These are phyloP conservation scores for Tricholoma saponaceum DNA, from an alignment of 768 basidiomycete species.

Conservation along the genomic window DNA sequence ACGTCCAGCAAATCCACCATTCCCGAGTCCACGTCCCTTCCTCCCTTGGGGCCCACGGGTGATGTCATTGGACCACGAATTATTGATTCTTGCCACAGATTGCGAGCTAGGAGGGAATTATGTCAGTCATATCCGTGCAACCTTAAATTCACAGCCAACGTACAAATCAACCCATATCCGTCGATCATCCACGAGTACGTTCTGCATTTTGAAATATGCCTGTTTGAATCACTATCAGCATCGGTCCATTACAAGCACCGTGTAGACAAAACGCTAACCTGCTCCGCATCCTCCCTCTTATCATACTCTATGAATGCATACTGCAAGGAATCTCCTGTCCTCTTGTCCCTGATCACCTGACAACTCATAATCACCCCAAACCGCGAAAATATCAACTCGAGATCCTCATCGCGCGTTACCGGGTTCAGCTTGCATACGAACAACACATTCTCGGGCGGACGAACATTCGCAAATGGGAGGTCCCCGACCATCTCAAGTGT, in stretches of 20 bases:
- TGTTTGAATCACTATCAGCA: constrained; percentile 22
- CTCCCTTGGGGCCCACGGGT: constrained; percentile 39
- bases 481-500: constrained; percentile 99
- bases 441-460: constrained; percentile 96
- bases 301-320: constrained; percentile 99
- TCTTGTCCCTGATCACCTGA: constrained; percentile 95
- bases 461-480: constrained; percentile 94
- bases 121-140: constrained; percentile 14
- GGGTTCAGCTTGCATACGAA: constrained; percentile 99
- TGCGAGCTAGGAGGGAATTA: constrained; percentile 61
- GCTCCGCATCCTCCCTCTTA: constrained; percentile 88
- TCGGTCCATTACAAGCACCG: background rate
- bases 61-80: constrained; percentile 76
- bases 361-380: constrained; percentile 97
- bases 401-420: constrained; percentile 92
- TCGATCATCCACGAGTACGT: constrained; percentile 94
- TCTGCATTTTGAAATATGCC: constrained; percentile 99
- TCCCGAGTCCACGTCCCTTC: constrained; percentile 25
- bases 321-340: constrained; percentile 93
- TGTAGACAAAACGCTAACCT: constrained; percentile 43
- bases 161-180: constrained; percentile 99
- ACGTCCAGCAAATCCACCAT: constrained; percentile 61
- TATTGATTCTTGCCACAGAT: constrained; percentile 88
- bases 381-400: constrained; percentile 95
- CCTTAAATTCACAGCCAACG: constrained; percentile 24